Base-by-base conservation (phyloP, 306 rosid genomes). In the Fragaria ananassa region DNA sequence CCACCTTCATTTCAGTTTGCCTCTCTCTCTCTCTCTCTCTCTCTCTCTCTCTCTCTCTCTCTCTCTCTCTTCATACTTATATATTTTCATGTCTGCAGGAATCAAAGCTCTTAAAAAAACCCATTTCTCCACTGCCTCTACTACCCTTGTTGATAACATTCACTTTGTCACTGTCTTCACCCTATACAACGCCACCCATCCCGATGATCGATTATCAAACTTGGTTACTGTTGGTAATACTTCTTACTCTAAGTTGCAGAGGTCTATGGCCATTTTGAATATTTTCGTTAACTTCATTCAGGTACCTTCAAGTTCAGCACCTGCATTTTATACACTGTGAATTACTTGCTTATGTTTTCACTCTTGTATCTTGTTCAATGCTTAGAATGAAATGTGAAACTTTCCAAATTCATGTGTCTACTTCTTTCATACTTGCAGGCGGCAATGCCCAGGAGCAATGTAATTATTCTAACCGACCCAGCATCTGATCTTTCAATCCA, bases 91-190 rank as follows among this genome's bases (percentile, higher is more conserved):
- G 69, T 53, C 54, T 57, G 61, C 93, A 92, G 98, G 98, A 71
- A 83, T 86, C 68, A 90, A 82, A 78, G 93, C 98, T 70, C 93
- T 95, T 56, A 92, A 90, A 78, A 81, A 67, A 79, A 90, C 91
- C 79, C 83, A 77, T 44, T 72, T 46, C 19, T 66, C 87, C 60
- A 58, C 76, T 31, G 70, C 27, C 19, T 68, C 81, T 75, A 68
- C 81, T 75, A 65, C 37, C 70, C 44, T 27, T 21, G 81, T 80
- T 73, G 87, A 85, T 51, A 74, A 63, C 74, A 54, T 95, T 70
- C 68, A 87, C 25, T 79, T 95, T 74, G 93, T 92, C 81, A 89
- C 96, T 12, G 96, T 95, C 78, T 95, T 95, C 82, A 79, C 97
- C 39, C 70, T 84, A 63, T 92, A 88, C 71, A 90, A 95, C 72